Conservation (phyloP, 352 stramenopile species). For the Phytopythium vexans region DNA sequence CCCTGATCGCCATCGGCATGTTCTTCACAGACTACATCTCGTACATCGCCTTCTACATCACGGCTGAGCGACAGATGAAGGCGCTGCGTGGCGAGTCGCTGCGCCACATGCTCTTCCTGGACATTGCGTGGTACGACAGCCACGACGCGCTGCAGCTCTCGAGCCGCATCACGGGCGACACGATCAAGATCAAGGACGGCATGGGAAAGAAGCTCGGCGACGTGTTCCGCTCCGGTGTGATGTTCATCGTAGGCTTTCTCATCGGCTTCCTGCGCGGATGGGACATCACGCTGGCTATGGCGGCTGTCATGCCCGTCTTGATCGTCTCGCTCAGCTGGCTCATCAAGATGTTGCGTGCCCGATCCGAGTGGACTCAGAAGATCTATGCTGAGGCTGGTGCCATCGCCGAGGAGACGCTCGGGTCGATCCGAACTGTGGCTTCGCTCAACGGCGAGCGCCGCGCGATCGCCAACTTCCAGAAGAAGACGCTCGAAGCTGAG, state of each 20-base stretch:
- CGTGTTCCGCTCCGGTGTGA: constrained; percentile 21
- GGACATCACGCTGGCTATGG: constrained; percentile 45
- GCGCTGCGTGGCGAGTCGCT: constrained; percentile 22
- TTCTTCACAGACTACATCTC: constrained; percentile 34
- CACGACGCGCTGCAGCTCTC: constrained; percentile 32
- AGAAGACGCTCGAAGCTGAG: constrained; percentile 26
- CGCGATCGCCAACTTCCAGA: constrained; percentile 37
- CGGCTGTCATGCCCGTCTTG: constrained; percentile 33
- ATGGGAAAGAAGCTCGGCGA: constrained; percentile 44
- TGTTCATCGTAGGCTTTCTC: constrained; percentile 35
- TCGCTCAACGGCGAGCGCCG: constrained; percentile 39
- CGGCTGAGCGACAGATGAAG: constrained; percentile 40
- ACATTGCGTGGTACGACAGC: constrained; percentile 43
- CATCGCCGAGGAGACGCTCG: constrained; percentile 54
- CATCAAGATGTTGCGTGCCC: constrained; percentile 27
- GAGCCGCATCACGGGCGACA: constrained; percentile 35
- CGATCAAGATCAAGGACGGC: constrained; percentile 43
- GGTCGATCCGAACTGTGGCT: constrained; percentile 53
- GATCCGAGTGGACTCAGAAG: constrained; percentile 32
- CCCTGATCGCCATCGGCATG: constrained; percentile 27
- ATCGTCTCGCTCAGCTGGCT: constrained; percentile 25
- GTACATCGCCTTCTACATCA: constrained; percentile 31
- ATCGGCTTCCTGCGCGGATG: constrained; percentile 37
- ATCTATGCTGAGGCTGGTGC: constrained; percentile 46
- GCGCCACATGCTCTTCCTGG: constrained; percentile 39